A percentile compares a stretch with the other conserved stretches of the same genome.
These are phyloP conservation scores for Rhodosporidiobolus odoratus DNA, from an alignment of 768 basidiomycete genomes.

Conservation along the genomic window DNA sequence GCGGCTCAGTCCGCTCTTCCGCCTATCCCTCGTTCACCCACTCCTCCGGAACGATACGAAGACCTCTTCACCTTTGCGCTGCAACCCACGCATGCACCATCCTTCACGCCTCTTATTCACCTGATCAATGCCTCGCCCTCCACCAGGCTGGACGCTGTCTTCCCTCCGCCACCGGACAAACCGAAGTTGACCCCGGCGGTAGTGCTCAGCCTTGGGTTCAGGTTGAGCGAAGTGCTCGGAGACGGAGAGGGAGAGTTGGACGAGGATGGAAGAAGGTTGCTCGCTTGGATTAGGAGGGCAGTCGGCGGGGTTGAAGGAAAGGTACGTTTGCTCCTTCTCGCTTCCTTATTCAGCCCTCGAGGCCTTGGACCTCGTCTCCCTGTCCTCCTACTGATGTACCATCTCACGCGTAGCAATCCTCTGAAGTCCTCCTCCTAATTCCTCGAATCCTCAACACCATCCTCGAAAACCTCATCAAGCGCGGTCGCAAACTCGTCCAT, in stretches of 20 bases:
- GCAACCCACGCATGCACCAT: constrained; percentile 27
- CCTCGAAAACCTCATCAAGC: constrained; percentile 9
- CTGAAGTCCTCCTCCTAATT: constrained; percentile 11
- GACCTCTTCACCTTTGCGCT: constrained; percentile 31
- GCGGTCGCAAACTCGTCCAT: constrained; percentile 5
- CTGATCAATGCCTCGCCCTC: constrained; percentile 19
- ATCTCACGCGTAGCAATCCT: constrained; percentile 9
- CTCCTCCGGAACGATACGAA: constrained; percentile 27
- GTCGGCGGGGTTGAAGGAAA: constrained; percentile 26
- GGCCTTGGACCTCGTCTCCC: background rate
- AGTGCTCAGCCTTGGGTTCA: constrained; percentile 26
- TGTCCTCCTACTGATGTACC: background rate
- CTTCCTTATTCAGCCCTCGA: background rate
- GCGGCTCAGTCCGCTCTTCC: constrained; percentile 16
- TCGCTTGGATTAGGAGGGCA: constrained; percentile 21
- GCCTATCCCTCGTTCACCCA: constrained; percentile 20
- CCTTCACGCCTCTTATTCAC: constrained; percentile 19
- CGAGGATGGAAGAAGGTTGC: constrained; percentile 4
- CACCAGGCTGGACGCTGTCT: constrained; percentile 25
- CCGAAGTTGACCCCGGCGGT: constrained; percentile 19
- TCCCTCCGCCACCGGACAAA: constrained; percentile 7
- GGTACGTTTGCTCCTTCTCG: constrained; percentile 3
- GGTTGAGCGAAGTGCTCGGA: constrained; percentile 18
- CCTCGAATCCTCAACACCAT: constrained; percentile 25
- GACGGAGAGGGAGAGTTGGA: background rate